Conservation (phyloP, 352 stramenopile species). For the Phytophthora crassamura region DNA sequence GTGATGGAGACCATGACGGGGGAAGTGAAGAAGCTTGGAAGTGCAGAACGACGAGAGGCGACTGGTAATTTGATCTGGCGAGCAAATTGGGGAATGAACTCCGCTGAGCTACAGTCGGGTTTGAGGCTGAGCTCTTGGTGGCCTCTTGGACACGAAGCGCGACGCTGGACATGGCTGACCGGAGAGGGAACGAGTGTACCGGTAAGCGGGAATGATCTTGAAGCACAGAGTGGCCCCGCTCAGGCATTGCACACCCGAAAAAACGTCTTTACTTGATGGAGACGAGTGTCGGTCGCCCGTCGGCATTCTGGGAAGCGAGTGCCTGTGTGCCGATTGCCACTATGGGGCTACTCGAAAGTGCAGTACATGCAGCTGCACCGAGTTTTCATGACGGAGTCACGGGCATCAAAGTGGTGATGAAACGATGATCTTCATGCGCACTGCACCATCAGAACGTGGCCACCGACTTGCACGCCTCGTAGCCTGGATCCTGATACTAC, state of each 20-base stretch:
- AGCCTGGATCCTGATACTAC: constrained; percentile 17
- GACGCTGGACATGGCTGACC: constrained; percentile 6
- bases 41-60: background rate
- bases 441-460: background rate
- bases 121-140: background rate
- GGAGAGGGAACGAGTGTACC: constrained; percentile 3
- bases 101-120: background rate
- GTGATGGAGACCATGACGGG: constrained; percentile 22
- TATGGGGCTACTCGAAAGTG: too few relatives aligned
- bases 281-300: background rate
- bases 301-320: too few relatives aligned
- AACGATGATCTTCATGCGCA: too few relatives aligned
- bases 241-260: constrained; percentile 19
- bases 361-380: too few relatives aligned
- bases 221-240: constrained; percentile 18
- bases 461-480: background rate
- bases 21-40: background rate
- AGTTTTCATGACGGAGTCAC: too few relatives aligned
- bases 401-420: too few relatives aligned
- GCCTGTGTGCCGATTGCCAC: too few relatives aligned
- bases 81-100: constrained; percentile 31
- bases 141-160: background rate
- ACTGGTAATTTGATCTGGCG: constrained; percentile 20
- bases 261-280: constrained; percentile 6
- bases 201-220: constrained; percentile 6